Conservation (phyloP, 2,329 filamentous ascomycete species). For the Coniochaeta prunicola region DNA sequence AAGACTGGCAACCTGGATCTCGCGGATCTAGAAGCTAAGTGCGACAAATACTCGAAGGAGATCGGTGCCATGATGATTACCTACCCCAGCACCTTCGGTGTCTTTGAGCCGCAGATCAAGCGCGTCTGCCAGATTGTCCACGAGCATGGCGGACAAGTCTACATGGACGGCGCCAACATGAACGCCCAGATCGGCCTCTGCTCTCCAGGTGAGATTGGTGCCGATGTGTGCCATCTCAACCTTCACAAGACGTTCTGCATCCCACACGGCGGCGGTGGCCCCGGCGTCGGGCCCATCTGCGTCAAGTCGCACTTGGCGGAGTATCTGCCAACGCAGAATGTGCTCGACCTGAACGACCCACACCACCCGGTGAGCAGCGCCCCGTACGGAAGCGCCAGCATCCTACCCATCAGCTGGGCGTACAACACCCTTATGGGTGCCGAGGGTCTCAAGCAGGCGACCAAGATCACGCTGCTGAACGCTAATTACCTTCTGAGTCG, state of each 20-base stretch:
- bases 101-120: constrained; percentile 87
- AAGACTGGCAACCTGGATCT: constrained; percentile 87
- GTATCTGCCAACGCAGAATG: constrained; percentile 57
- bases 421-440: constrained; percentile 93
- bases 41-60: constrained; percentile 77
- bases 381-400: constrained; percentile 80
- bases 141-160: constrained; percentile 82
- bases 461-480: constrained; percentile 87
- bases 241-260: constrained; percentile 99
- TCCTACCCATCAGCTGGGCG: constrained; percentile 88
- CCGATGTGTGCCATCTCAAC: constrained; percentile 95
- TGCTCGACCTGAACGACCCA: constrained; percentile 27
- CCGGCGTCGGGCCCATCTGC: constrained; percentile 88
- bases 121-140: constrained; percentile 82
- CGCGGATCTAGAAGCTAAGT: constrained; percentile 78
- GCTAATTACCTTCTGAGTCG: constrained; percentile 93
- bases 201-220: constrained; percentile 89
- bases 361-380: constrained; percentile 74
- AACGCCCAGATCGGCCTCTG: constrained; percentile 95
- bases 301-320: constrained; percentile 74
- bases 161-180: constrained; percentile 99
- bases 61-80: constrained; percentile 95
- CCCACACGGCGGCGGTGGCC: constrained; percentile 88
- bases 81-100: constrained; percentile 90
- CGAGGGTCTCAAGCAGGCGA: constrained; percentile 77